These are phyloP conservation scores for Sinapis alba DNA, from an alignment of 441 rosid genomes.

Conservation along the genomic window DNA sequence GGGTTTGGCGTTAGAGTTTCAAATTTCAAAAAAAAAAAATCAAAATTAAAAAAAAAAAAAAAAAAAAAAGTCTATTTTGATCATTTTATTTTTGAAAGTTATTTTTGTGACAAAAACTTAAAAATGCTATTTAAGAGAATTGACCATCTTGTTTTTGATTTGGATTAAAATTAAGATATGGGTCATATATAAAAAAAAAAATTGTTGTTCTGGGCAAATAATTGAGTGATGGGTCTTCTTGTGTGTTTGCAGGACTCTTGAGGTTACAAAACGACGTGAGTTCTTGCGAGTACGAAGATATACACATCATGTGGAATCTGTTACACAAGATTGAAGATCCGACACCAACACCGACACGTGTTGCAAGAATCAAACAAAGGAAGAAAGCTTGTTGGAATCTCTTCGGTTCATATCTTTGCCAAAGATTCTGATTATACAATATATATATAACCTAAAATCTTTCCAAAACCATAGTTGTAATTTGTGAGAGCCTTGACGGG, in stretches of 20 bases:
- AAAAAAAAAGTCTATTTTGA: too few relatives aligned
- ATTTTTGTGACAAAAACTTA: too few relatives aligned
- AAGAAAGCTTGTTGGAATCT: constrained; percentile 42
- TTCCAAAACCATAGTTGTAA: constrained; percentile 28
- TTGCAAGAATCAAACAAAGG: constrained; percentile 13
- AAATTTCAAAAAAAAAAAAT: too few relatives aligned
- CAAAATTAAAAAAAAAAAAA: too few relatives aligned
- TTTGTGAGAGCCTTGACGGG: constrained; percentile 37
- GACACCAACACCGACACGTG: not conserved
- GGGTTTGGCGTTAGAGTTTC: too few relatives aligned
- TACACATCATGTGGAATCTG: constrained; percentile 42
- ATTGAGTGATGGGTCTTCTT: constrained; percentile 7
- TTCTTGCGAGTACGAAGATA: constrained; percentile 42
- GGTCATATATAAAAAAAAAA: not conserved
- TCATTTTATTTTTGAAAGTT: too few relatives aligned
- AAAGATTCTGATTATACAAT: constrained; percentile 33
- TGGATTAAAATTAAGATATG: not conserved
- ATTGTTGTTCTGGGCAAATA: not conserved
- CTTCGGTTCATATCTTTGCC: constrained; percentile 40
- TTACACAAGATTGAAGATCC: constrained; percentile 36
- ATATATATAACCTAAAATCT: not conserved
- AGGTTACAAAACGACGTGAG: constrained; percentile 41
- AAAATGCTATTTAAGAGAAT: too few relatives aligned
- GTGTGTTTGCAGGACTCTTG: constrained; percentile 33
- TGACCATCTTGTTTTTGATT: not conserved